phyloP scores from a whole-genome alignment of 2,329 filamentous ascomycete genomes.

The Aspergillus sp. region DNA sequence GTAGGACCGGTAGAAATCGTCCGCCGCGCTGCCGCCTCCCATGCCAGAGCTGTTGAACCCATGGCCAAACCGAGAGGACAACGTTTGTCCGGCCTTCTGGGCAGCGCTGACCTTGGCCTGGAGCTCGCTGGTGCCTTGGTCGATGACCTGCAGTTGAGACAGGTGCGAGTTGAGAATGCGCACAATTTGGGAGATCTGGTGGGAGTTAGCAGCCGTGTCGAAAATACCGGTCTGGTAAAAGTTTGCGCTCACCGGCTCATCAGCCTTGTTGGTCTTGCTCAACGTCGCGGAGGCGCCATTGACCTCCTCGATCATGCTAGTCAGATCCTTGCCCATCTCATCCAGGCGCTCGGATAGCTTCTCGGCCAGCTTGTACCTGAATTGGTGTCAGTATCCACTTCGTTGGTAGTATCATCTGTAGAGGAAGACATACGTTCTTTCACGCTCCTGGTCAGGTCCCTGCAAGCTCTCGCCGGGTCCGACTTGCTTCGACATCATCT shows the following conservation, averaged over 20 bases:
- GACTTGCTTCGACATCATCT: constrained; percentile 77
- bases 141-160: constrained; percentile 88
- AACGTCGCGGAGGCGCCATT: constrained; percentile 87
- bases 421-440: constrained; percentile 67
- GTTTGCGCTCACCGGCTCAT: constrained; percentile 70
- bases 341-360: constrained; percentile 86
- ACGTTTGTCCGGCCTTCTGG: constrained; percentile 69
- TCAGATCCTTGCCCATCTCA: constrained; percentile 88
- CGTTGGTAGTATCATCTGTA: background rate
- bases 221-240: background rate
- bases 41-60: constrained; percentile 35
- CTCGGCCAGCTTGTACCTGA: constrained; percentile 82
- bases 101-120: constrained; percentile 79
- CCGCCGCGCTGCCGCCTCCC: constrained; percentile 54
- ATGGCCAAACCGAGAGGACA: constrained; percentile 43
- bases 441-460: constrained; percentile 91
- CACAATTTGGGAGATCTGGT: constrained; percentile 87
- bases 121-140: constrained; percentile 75
- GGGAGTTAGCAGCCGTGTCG: constrained; percentile 11
- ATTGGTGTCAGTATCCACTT: constrained; percentile 19
- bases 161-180: constrained; percentile 92
- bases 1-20: constrained; percentile 89
- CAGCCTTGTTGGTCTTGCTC: constrained; percentile 82
- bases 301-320: constrained; percentile 97
- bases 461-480: constrained; percentile 72